Evolutionary conservation across 2,329 filamentous ascomycete species (phyloP), one percentile per base, ranked within the genome.

Genomic region (Aspergillus costaricaensis): DNA sequence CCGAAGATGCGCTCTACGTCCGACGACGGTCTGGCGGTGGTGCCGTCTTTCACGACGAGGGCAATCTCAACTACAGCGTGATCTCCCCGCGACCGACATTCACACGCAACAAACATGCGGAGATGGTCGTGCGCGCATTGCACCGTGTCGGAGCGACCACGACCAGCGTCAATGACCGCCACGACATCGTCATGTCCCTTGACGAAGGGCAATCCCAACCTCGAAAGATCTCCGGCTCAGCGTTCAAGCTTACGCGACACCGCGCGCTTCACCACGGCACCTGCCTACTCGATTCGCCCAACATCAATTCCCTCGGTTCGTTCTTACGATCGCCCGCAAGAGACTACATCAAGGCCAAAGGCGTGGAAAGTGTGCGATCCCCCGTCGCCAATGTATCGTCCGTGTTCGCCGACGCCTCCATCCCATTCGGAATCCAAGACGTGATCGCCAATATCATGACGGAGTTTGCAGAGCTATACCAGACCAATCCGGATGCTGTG

Each of bases 21-120:
- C 88, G 95, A 12, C 86, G 95, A 17, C 86, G 94, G 54, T 93
- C 89, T 21, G 95, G 95, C 27, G 95, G 95, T 52, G 95, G 95
- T 49, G 88, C 95, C 2, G 95, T 99, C 55, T 98, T 96, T 73
- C 95, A 99, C 76, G 95, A 98, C 75, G 78, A 82, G 44, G 94
- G 94, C 57, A 99, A 99, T 74, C 85, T 96, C 67, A 99, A 99
- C 77, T 99, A 93, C 83, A 91, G 90, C 72, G 91, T 98, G 57
- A 96, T 96, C 52, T 92, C 88, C 65, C 93, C 93, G 2, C 85
- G 91, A 0, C 81, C 82, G 0, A 79, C 77, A 0, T 98, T 98
- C 73, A 89, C 94, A 63, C 86, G 95, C 30, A 86, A 96, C 79
- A 91, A 86, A 72, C 91, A 98, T 78, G 94, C 92, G 14, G 86